A percentile compares a stretch with the other conserved stretches of the same genome.
Conservation (phyloP, 2,329 filamentous ascomycete genomes). For the Ascochyta pisi region DNA sequence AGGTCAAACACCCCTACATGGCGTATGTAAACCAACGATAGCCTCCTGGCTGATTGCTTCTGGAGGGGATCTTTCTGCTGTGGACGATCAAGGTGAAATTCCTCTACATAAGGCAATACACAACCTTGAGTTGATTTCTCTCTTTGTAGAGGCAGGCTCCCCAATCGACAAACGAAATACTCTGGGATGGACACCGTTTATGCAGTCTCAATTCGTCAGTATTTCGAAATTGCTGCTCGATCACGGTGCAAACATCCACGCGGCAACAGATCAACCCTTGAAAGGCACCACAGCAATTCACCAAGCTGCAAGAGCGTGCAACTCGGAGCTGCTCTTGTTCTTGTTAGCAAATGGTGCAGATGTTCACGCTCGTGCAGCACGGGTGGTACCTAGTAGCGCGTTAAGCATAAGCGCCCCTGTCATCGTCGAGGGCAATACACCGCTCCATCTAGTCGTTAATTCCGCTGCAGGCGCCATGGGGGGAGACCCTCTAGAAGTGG, state of each 20-base stretch:
- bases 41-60: conserved; percentile 8
- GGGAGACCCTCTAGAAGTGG: neutral
- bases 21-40: conserved; percentile 1
- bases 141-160: conserved; percentile 2
- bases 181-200: conserved; percentile 8
- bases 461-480: neutral
- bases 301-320: conserved; percentile 2
- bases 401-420: neutral
- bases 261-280: neutral
- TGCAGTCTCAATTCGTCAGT: conserved; percentile 1
- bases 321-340: conserved; percentile 1
- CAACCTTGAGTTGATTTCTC: conserved; percentile 1
- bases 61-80: conserved; percentile 5
- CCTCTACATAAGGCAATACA: conserved; percentile 7
- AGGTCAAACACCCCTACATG: conserved; percentile 2
- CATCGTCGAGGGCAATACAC: conserved; percentile 6
- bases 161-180: conserved; percentile 3
- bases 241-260: conserved; percentile 11
- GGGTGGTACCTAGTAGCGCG: neutral
- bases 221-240: conserved; percentile 10
- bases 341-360: conserved; percentile 8
- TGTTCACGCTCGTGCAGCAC: conserved; percentile 8
- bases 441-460: conserved; percentile 6
- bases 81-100: conserved; percentile 8
- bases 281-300: conserved; percentile 6